A percentile compares a stretch with the other conserved stretches of the same genome.
These are phyloP conservation scores for Globisporangium cystogenes DNA, from an alignment of 352 stramenopile genomes.

Conservation along the genomic window DNA sequence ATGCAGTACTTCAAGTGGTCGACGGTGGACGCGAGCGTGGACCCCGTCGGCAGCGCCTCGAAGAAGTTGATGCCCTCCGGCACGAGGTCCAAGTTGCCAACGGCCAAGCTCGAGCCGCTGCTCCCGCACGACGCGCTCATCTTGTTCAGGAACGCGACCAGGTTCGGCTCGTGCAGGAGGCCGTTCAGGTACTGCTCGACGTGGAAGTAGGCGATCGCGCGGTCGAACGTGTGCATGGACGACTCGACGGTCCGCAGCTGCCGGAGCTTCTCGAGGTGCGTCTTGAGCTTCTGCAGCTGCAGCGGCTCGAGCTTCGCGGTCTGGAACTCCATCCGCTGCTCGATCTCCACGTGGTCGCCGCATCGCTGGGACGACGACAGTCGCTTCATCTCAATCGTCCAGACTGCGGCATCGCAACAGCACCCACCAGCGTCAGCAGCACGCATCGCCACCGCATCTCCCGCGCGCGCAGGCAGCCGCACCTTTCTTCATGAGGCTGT, in stretches of 20 bases:
- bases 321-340: constrained; percentile 53
- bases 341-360: constrained; percentile 52
- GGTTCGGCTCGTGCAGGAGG: constrained; percentile 58
- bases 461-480: too few species aligned
- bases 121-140: constrained; percentile 45
- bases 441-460: too few species aligned
- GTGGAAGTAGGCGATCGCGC: constrained; percentile 73
- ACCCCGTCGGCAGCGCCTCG: constrained; percentile 41
- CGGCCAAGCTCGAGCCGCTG: constrained; percentile 13
- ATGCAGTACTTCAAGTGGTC: constrained; percentile 80
- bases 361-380: constrained; percentile 51
- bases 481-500: constrained; percentile 72
- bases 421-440: too few species aligned
- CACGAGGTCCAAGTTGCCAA: constrained; percentile 49
- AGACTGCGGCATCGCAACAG: constrained; percentile 22
- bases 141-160: constrained; percentile 70
- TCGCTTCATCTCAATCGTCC: constrained; percentile 53
- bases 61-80: constrained; percentile 67
- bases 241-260: constrained; percentile 74
- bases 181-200: constrained; percentile 81
- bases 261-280: constrained; percentile 61
- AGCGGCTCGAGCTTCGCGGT: constrained; percentile 64
- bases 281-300: constrained; percentile 61
- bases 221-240: constrained; percentile 75
- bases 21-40: constrained; percentile 48